phyloP scores from a whole-genome alignment of 352 stramenopile genomes.

The Phytophthora pisi region DNA sequence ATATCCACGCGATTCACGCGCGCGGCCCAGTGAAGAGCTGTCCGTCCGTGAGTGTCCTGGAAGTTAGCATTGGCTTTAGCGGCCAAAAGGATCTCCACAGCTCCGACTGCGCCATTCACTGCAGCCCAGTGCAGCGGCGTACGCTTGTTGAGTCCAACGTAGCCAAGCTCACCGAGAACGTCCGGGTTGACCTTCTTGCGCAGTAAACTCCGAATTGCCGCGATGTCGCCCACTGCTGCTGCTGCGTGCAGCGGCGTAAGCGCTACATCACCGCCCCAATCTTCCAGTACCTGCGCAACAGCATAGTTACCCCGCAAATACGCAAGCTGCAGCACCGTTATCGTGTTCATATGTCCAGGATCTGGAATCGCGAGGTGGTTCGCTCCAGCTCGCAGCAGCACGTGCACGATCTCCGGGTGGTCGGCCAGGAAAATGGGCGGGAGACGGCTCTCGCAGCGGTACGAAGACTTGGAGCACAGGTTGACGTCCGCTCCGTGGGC shows the following conservation, averaged over 20 bases:
- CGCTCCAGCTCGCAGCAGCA: slow-evolving; percentile 62
- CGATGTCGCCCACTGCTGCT: slow-evolving; percentile 73
- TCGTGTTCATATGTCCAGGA: slow-evolving; percentile 85
- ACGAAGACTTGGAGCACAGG: slow-evolving; percentile 75
- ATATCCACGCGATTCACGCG: slow-evolving; percentile 75
- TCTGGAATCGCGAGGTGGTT: slow-evolving; percentile 85
- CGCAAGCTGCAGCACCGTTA: slow-evolving; percentile 81
- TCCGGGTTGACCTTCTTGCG: slow-evolving; percentile 79
- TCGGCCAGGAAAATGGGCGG: slow-evolving; percentile 84
- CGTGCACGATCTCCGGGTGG: slow-evolving; percentile 80
- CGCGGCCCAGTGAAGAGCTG: slow-evolving; percentile 78
- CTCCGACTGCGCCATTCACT: slow-evolving; percentile 66
- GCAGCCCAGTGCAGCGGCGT: slow-evolving; percentile 83
- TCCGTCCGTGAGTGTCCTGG: slow-evolving; percentile 69
- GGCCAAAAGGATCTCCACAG: slow-evolving; percentile 63
- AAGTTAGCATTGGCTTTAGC: slow-evolving; percentile 70
- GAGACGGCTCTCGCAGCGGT: slow-evolving; percentile 64
- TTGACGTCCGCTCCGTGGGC: slow-evolving; percentile 79
- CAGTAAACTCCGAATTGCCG: slow-evolving; percentile 60
- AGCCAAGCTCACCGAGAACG: slow-evolving; percentile 78
- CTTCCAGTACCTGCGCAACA: slow-evolving; percentile 78
- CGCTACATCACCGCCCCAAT: slow-evolving; percentile 83
- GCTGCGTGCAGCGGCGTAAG: slow-evolving; percentile 80
- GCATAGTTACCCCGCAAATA: slow-evolving; percentile 85
- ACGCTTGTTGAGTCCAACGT: slow-evolving; percentile 82